Percentiles rank a stretch among this genome's conserved stretches.
These are phyloP conservation scores for Metrosideros polymorpha DNA, from an alignment of 441 rosid genomes.

Conservation along the genomic window DNA sequence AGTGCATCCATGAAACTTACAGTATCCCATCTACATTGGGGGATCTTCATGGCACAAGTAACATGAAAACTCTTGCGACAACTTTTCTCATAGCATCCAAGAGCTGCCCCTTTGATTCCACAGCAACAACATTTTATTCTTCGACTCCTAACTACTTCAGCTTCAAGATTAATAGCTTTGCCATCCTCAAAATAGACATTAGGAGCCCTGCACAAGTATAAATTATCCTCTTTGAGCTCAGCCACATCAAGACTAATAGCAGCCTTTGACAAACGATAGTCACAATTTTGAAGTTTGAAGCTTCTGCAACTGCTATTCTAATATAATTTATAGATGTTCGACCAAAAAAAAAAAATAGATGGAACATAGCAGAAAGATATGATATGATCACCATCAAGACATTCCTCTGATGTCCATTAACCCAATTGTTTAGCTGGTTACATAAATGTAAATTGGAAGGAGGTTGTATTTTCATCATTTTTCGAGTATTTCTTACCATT, in stretches of 20 bases:
- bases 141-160: slow-evolving; percentile 28
- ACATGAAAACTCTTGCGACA: slow-evolving; percentile 90
- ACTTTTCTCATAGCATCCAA: slow-evolving; percentile 22
- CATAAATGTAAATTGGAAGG: background rate
- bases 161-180: slow-evolving; percentile 72
- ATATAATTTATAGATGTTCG: background rate
- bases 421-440: background rate
- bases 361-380: background rate
- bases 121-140: slow-evolving; percentile 10
- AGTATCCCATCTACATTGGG: slow-evolving; percentile 81
- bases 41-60: slow-evolving; percentile 66
- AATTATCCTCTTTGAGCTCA: background rate
- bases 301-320: background rate
- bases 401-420: background rate
- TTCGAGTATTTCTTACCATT: slow-evolving; percentile 50
- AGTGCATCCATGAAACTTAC: background rate
- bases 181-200: slow-evolving; percentile 68
- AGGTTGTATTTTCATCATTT: background rate
- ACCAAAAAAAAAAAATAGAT: too few relatives aligned
- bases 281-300: background rate
- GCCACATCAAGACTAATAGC: background rate
- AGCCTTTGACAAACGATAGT: background rate
- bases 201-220: slow-evolving; percentile 61
- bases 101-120: slow-evolving; percentile 13
- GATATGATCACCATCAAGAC: background rate